Conservation (phyloP, 2,329 filamentous ascomycete species). For the Cercospora citrullina region DNA sequence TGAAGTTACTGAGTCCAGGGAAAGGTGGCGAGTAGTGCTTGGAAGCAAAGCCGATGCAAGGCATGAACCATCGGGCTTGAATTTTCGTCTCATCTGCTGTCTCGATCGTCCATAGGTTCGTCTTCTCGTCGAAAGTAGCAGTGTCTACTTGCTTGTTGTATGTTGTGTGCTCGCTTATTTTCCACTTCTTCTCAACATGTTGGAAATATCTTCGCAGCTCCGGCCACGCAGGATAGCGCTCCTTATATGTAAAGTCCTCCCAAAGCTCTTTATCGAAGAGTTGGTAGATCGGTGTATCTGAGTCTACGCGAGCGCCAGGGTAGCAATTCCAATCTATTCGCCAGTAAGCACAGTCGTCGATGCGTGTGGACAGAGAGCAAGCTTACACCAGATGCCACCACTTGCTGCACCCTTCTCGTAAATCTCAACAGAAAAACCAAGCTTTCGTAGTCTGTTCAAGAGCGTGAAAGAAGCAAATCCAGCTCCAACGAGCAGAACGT, state of each 20-base stretch:
- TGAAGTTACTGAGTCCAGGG: constrained; percentile 60
- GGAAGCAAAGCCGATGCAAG: constrained; percentile 59
- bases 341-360: background rate
- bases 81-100: constrained; percentile 55
- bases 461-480: constrained; percentile 28
- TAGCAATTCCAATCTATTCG: constrained; percentile 32
- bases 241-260: constrained; percentile 57
- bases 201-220: constrained; percentile 62
- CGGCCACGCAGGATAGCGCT: constrained; percentile 35
- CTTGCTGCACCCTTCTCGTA: constrained; percentile 40
- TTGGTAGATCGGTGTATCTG: constrained; percentile 39
- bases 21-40: constrained; percentile 61
- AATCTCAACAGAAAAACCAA: constrained; percentile 37
- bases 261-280: constrained; percentile 34
- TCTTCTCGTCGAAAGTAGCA: constrained; percentile 53
- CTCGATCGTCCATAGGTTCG: constrained; percentile 53
- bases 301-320: constrained; percentile 49
- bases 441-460: constrained; percentile 37
- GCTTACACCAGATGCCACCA: constrained; percentile 40
- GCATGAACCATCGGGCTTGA: constrained; percentile 54
- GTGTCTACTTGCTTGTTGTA: constrained; percentile 58
- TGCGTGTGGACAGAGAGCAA: background rate
- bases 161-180: constrained; percentile 56
- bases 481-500: constrained; percentile 27
- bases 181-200: constrained; percentile 57